These are phyloP conservation scores for Alternaria sp. DNA, from an alignment of 2,329 filamentous ascomycete genomes.

Conservation along the genomic window DNA sequence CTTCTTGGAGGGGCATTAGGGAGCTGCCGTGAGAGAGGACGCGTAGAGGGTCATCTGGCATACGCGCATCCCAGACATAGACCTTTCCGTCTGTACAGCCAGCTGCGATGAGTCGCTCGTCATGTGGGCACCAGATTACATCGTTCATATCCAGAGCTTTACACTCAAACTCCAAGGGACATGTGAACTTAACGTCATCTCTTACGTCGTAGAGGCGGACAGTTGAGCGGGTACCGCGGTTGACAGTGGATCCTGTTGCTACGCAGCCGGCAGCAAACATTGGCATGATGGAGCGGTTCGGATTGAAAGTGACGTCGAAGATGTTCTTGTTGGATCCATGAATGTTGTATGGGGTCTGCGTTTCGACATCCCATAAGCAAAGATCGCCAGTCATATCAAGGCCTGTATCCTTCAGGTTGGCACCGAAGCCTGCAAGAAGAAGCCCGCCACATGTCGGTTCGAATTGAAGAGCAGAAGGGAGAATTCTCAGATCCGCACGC, in stretches of 20 bases:
- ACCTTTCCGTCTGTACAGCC: conserved; percentile 66
- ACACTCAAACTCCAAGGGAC: conserved; percentile 59
- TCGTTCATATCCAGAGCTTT: conserved; percentile 68
- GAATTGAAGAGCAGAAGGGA: conserved; percentile 42
- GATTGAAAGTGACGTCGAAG: conserved; percentile 66
- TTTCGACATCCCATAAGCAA: conserved; percentile 59
- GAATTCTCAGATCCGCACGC: conserved; percentile 36
- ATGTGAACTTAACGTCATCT: conserved; percentile 29
- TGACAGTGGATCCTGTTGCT: conserved; percentile 45
- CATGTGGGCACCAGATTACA: conserved; percentile 58
- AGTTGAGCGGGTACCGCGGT: conserved; percentile 54
- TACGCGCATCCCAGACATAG: conserved; percentile 66
- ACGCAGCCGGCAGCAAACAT: conserved; percentile 62
- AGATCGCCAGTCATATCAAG: conserved; percentile 58
- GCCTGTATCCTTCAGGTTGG: conserved; percentile 42
- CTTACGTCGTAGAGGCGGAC: conserved; percentile 60
- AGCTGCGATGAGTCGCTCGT: conserved; percentile 61
- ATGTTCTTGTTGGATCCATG: conserved; percentile 59
- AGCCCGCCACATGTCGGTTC: conserved; percentile 44
- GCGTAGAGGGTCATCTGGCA: conserved; percentile 54
- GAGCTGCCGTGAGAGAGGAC: conserved; percentile 59
- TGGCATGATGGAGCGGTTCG: conserved; percentile 38
- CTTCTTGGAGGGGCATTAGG: conserved; percentile 56
- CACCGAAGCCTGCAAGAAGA: conserved; percentile 63
- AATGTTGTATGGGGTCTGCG: conserved; percentile 50